phyloP scores from a whole-genome alignment of 768 basidiomycete species.

The Gyrodon lividus region DNA sequence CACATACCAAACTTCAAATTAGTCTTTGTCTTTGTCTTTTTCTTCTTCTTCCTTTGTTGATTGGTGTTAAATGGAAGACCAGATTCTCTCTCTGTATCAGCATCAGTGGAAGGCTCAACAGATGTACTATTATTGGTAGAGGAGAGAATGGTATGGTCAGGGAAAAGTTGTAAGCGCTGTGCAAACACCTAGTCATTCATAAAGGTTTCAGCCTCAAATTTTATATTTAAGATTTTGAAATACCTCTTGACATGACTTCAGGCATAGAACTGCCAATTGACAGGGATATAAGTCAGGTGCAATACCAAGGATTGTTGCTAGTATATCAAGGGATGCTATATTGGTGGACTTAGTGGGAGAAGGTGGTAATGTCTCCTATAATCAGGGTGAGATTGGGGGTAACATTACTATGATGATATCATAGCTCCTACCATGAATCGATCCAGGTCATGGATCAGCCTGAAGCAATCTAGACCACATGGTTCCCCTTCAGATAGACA shows the following conservation, averaged over 20 bases:
- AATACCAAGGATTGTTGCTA: constrained; percentile 40
- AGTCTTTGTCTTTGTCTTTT: not conserved
- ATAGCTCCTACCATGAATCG: constrained; percentile 16
- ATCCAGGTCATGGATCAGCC: constrained; percentile 24
- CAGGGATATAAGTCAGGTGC: constrained; percentile 50
- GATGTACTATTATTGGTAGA: constrained; percentile 3
- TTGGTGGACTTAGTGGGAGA: constrained; percentile 7
- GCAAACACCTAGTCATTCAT: constrained; percentile 16
- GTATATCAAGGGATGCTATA: constrained; percentile 12
- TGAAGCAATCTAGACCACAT: constrained; percentile 34
- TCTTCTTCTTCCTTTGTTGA: constrained; percentile 3
- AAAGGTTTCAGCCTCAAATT: not conserved
- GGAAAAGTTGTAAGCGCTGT: constrained; percentile 18
- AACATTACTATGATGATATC: rapidly evolving
- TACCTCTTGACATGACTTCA: constrained; percentile 49
- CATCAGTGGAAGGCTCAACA: constrained; percentile 1
- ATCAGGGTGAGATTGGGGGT: not conserved
- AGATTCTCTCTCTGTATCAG: not conserved
- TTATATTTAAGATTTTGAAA: not conserved
- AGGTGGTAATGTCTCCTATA: constrained; percentile 25
- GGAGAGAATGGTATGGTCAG: constrained; percentile 16
- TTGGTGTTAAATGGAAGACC: not conserved
- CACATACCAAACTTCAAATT: constrained; percentile 17
- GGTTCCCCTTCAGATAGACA: constrained; percentile 27
- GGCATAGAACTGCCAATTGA: constrained; percentile 46